These are phyloP conservation scores for Cyphellophora europaea DNA, from an alignment of 2,329 filamentous ascomycete species.

Conservation along the genomic window DNA sequence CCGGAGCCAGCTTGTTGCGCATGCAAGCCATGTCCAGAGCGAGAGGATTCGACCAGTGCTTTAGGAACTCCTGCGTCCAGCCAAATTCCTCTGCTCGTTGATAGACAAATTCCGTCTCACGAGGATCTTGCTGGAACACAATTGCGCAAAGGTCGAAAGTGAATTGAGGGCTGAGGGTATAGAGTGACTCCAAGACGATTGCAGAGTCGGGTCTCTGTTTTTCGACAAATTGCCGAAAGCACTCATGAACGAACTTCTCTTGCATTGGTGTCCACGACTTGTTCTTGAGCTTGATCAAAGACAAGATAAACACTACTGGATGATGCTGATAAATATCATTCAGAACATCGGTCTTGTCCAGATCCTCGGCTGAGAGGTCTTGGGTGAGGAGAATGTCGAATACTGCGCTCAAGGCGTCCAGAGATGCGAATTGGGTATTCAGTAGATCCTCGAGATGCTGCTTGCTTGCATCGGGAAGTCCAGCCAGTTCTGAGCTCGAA, in stretches of 20 bases:
- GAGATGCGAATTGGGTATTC: constrained; percentile 79
- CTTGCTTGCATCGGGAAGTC: constrained; percentile 50
- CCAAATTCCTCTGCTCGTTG: constrained; percentile 72
- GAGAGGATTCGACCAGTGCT: constrained; percentile 65
- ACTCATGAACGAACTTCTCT: constrained; percentile 36
- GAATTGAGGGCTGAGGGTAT: constrained; percentile 84
- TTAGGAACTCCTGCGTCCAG: constrained; percentile 76
- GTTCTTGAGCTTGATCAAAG: constrained; percentile 33
- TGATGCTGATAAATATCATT: constrained; percentile 50
- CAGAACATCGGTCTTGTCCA: constrained; percentile 49
- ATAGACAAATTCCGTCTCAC: constrained; percentile 59
- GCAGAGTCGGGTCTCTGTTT: constrained; percentile 70
- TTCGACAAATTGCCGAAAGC: constrained; percentile 71
- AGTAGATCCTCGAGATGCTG: constrained; percentile 57
- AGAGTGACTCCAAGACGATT: constrained; percentile 83
- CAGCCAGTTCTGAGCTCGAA: constrained; percentile 53
- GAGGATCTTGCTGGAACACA: constrained; percentile 60
- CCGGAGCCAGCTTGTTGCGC: constrained; percentile 62
- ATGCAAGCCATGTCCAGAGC: constrained; percentile 79
- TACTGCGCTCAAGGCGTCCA: constrained; percentile 65
- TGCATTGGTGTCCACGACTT: constrained; percentile 41
- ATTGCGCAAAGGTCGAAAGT: constrained; percentile 72
- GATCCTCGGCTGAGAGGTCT: constrained; percentile 44
- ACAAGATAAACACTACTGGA: constrained; percentile 41
- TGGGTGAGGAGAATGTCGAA: constrained; percentile 54